These are phyloP conservation scores for Zymoseptoria passerinii DNA, from an alignment of 2,329 filamentous ascomycete species.

Conservation along the genomic window DNA sequence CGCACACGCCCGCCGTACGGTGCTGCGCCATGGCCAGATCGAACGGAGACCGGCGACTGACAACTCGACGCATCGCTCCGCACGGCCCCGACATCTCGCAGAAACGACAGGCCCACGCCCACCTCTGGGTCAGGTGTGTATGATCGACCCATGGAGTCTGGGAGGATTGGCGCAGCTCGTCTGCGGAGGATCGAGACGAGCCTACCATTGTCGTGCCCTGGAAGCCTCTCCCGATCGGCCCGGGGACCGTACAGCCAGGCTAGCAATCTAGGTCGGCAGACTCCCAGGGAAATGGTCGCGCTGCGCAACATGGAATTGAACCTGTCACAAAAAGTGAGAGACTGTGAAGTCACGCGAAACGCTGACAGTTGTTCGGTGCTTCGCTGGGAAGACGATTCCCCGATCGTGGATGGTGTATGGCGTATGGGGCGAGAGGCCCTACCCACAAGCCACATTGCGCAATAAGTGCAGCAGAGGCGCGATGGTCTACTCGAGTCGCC, in stretches of 20 bases:
- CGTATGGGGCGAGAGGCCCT: slow-evolving; percentile 12
- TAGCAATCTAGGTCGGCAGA: slow-evolving; percentile 10
- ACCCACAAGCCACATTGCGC: slow-evolving; percentile 22
- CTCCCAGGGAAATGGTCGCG: slow-evolving; percentile 17
- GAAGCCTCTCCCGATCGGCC: slow-evolving; percentile 24
- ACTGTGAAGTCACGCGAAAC: slow-evolving; percentile 25
- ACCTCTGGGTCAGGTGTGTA: slow-evolving; percentile 21
- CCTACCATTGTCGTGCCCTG: slow-evolving; percentile 26
- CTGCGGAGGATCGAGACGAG: slow-evolving; percentile 9
- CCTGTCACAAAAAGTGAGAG: slow-evolving; percentile 25
- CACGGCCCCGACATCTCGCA: slow-evolving; percentile 18
- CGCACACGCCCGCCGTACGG: background rate
- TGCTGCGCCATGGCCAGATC: slow-evolving; percentile 3
- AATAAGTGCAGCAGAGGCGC: slow-evolving; percentile 20
- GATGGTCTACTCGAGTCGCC: slow-evolving; percentile 4
- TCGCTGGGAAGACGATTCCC: slow-evolving; percentile 6
- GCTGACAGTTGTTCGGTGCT: slow-evolving; percentile 19
- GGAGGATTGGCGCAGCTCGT: slow-evolving; percentile 21
- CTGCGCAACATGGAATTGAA: slow-evolving; percentile 15
- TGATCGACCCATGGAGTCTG: slow-evolving; percentile 24
- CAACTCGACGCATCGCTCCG: slow-evolving; percentile 14
- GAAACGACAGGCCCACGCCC: slow-evolving; percentile 14
- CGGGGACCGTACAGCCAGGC: slow-evolving; percentile 22
- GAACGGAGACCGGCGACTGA: slow-evolving; percentile 10
- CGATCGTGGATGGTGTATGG: slow-evolving; percentile 1